phyloP scores from a whole-genome alignment of 2,329 filamentous ascomycete species.

The Zasmidium cellare region DNA sequence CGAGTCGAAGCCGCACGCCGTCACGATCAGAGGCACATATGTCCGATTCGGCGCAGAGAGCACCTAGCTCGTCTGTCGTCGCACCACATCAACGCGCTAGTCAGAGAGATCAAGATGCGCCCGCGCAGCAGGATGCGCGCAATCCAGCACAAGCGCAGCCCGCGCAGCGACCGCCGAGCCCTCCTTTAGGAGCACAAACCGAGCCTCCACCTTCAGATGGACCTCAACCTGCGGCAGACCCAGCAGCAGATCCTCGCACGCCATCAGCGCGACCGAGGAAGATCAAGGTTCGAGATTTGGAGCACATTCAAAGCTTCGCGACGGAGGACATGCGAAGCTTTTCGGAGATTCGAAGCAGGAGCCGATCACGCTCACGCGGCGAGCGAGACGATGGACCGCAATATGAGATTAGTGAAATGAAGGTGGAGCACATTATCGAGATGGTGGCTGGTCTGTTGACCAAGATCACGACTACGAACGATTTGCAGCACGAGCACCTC shows the following conservation, averaged over 20 bases:
- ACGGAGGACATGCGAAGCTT: conserved; percentile 68
- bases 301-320: conserved; percentile 87
- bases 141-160: conserved; percentile 14
- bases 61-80: conserved; percentile 30
- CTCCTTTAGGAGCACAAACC: conserved; percentile 32
- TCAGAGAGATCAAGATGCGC: conserved; percentile 7
- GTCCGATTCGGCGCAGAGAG: conserved; percentile 32
- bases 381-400: conserved; percentile 57
- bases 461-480: conserved; percentile 96
- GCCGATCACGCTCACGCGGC: conserved; percentile 43
- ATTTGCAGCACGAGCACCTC: conserved; percentile 86
- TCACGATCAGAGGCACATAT: conserved; percentile 29
- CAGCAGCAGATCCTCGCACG: conserved; percentile 24
- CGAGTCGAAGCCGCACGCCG: conserved; percentile 29
- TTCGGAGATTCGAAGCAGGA: conserved; percentile 46
- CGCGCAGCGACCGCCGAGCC: conserved; percentile 22
- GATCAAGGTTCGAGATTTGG: conserved; percentile 83
- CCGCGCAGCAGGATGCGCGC: conserved; percentile 19
- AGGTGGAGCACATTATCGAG: conserved; percentile 94
- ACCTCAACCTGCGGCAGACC: conserved; percentile 23
- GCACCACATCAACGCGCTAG: conserved; percentile 13
- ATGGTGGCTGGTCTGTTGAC: conserved; percentile 97
- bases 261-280: conserved; percentile 44
- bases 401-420: conserved; percentile 98
- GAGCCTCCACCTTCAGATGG: conserved; percentile 27